Percentiles rank a stretch among this genome's conserved stretches.
Conservation (phyloP, 2,329 filamentous ascomycete genomes). For the Aspergillus oerlinghausenensis region DNA sequence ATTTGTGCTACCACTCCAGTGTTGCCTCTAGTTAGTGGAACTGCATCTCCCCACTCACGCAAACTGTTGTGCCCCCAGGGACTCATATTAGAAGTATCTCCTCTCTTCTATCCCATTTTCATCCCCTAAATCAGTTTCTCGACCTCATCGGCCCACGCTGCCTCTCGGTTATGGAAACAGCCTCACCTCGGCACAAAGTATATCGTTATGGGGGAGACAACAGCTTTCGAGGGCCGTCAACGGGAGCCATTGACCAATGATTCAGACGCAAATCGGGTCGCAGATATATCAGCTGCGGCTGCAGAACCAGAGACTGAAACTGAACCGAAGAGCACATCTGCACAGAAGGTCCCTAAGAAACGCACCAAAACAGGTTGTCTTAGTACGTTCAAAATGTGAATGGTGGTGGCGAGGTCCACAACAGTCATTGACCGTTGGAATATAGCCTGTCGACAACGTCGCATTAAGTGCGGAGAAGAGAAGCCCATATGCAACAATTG, state of each 20-base stretch:
- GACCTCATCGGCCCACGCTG: not conserved
- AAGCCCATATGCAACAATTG: conserved; percentile 45
- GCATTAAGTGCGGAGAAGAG: conserved; percentile 96
- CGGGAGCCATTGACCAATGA: conserved; percentile 1
- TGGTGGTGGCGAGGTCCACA: conserved; percentile 15
- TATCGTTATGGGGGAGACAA: not conserved
- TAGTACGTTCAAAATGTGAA: conserved; percentile 53
- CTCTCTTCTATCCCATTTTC: not conserved
- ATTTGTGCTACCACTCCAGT: not conserved
- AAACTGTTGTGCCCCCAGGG: not conserved
- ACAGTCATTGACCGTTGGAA: conserved; percentile 12
- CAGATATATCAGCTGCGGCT: conserved; percentile 1
- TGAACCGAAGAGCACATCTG: conserved; percentile 14
- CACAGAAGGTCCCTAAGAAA: conserved; percentile 48
- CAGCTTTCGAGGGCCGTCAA: not conserved
- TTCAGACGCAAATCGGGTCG: conserved; percentile 1
- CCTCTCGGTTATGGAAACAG: not conserved
- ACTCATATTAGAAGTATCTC: not conserved
- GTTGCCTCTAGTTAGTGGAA: not conserved
- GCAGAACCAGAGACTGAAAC: conserved; percentile 8
- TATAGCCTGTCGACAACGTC: conserved; percentile 80
- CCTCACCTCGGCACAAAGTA: not conserved
- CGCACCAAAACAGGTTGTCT: conserved; percentile 90
- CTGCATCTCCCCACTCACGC: not conserved
- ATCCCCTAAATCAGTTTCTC: not conserved